Base-by-base conservation (phyloP, 2,329 filamentous ascomycete genomes). In the Leptodontidium sp. region DNA sequence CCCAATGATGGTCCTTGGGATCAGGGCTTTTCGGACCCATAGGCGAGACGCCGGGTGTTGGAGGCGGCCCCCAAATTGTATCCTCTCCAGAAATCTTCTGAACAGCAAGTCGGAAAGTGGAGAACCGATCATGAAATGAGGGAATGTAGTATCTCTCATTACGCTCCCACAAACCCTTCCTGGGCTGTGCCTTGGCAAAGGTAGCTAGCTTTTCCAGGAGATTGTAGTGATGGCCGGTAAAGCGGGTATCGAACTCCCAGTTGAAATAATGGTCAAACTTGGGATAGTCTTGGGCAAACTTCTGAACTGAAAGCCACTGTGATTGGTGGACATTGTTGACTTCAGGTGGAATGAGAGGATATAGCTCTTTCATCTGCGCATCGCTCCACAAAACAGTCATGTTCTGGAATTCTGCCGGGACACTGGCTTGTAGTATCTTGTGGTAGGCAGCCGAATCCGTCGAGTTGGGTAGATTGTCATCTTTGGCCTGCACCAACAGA, bases 221-320 rank as follows among this genome's bases (percentile, higher is more conserved):
- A 74, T 95, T 90, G 79, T 95, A 94, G 80, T 94, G 90, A 71
- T 96, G 92, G 9, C 93, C 93, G 0, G 90, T 93, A 76, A 91
- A 91, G 59, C 93, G 86, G 40, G 91, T 89, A 76, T 96, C 92
- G 81, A 93, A 92, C 77, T 96, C 93, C 92, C 92, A 96, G 11
- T 75, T 70, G 69, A 68, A 73, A 61, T 69, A 70, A 38, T 62
- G 62, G 77, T 95, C 92, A 81, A 93, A 92, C 77, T 96, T 92
- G 17, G 68, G 64, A 64, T 55, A 43, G 61, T 91, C 90, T 75
- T 91, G 86, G 68, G 88, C 88, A 77, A 94, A 94, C 80, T 90
- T 90, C 77, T 94, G 92, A 2, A 94, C 84, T 6, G 91, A 90
- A 73, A n/a, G 88, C 87, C 63, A 80, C 83, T 69, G 83, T 58